Evolutionary conservation across 1,139 yeast species (phyloP).

Genomic region (Sugiyamaella pinicola): DNA sequence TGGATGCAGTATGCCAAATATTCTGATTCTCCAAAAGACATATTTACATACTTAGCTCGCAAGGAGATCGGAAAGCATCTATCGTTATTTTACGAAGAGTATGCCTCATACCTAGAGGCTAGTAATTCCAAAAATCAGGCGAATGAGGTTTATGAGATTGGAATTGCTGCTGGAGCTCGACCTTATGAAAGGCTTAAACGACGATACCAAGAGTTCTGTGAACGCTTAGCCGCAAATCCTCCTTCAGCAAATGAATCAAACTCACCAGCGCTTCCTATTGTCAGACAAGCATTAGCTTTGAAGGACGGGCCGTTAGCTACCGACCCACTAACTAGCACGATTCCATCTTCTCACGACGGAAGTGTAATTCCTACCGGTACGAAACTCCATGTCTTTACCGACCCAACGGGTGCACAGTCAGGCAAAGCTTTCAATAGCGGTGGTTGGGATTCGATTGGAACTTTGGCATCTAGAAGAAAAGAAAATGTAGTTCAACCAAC

Average conservation of each 20-base stretch:
- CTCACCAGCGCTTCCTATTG: slow-evolving; percentile 38
- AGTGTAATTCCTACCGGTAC: slow-evolving; percentile 6
- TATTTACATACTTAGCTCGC: slow-evolving; percentile 71
- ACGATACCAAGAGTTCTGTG: slow-evolving; percentile 53
- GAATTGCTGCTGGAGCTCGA: slow-evolving; percentile 62
- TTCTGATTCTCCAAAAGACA: slow-evolving; percentile 70
- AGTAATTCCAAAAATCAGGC: slow-evolving; percentile 61
- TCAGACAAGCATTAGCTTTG: slow-evolving; percentile 33
- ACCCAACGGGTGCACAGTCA: slow-evolving; percentile 34
- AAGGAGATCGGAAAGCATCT: slow-evolving; percentile 70
- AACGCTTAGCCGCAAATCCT: slow-evolving; percentile 42
- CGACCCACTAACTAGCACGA: background rate
- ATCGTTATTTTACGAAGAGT: slow-evolving; percentile 78
- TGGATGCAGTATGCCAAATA: slow-evolving; percentile 79
- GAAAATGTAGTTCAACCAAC: slow-evolving; percentile 63
- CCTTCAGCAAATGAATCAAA: slow-evolving; percentile 42
- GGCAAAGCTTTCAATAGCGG: slow-evolving; percentile 29
- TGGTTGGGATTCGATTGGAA: slow-evolving; percentile 57
- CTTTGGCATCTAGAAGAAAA: slow-evolving; percentile 56
- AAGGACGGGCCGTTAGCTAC: slow-evolving; percentile 18
- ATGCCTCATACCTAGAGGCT: slow-evolving; percentile 66
- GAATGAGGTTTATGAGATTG: slow-evolving; percentile 60
- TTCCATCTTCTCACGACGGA: slow-evolving; percentile 11
- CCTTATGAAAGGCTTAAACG: slow-evolving; percentile 60
- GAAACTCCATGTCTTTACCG: slow-evolving; percentile 41